These are phyloP conservation scores for Glycyrrhiza uralensis DNA, from an alignment of 306 rosid species.

Conservation along the genomic window DNA sequence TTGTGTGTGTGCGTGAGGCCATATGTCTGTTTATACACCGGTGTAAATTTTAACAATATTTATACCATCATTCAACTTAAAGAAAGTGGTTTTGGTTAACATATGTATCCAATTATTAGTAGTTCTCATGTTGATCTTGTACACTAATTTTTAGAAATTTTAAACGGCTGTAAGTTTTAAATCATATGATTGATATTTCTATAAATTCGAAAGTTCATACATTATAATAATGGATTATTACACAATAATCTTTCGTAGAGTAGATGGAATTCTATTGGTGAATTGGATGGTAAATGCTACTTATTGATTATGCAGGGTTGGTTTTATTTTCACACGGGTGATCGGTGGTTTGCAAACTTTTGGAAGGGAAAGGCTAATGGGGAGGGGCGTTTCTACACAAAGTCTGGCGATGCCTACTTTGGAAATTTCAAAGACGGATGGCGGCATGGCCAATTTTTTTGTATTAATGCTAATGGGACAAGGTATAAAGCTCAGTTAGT, in stretches of 20 bases:
- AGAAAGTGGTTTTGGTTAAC: neutral
- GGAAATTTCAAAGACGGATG: slow-evolving; percentile 88
- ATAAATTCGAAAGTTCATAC: slow-evolving; percentile 10
- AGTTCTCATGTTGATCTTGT: neutral
- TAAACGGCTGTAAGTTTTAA: neutral
- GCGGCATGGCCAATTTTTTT: slow-evolving; percentile 85
- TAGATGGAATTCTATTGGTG: neutral
- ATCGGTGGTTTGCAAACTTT: slow-evolving; percentile 94
- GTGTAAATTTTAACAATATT: neutral
- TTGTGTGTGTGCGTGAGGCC: neutral
- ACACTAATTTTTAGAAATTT: neutral
- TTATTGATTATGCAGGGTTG: slow-evolving; percentile 63
- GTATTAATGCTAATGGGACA: slow-evolving; percentile 69
- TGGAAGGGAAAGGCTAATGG: slow-evolving; percentile 99
- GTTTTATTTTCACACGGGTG: slow-evolving; percentile 88
- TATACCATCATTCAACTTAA: neutral
- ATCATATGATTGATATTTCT: neutral
- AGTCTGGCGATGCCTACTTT: slow-evolving; percentile 78
- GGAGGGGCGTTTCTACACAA: slow-evolving; percentile 88
- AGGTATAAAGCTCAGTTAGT: slow-evolving; percentile 43
- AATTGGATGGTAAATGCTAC: slow-evolving; percentile 13
- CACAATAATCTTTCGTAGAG: slow-evolving; percentile 11
- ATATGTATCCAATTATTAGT: neutral
- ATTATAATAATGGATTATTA: neutral
- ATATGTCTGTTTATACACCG: neutral